phyloP scores from a whole-genome alignment of 2,329 filamentous ascomycete species.

The Escovopsis sp. region DNA sequence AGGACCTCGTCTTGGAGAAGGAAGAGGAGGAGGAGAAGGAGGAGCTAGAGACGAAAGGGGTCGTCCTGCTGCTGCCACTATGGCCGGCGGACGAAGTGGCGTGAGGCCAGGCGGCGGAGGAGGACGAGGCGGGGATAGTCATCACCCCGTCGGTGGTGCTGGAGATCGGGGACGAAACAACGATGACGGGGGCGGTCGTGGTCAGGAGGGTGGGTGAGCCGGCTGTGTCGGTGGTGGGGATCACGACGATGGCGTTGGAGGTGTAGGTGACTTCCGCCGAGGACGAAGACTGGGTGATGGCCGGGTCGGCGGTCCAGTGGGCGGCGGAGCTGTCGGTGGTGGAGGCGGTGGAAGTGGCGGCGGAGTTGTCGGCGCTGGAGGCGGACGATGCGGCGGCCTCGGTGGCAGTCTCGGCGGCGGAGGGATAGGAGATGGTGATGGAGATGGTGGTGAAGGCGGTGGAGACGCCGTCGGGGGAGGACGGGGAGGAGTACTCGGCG shows the following conservation, averaged over 20 bases:
- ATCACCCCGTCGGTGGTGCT: constrained; percentile 2
- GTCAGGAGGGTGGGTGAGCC: constrained; percentile 9
- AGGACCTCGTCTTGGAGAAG: neutral
- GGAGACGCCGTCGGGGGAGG: constrained; percentile 1
- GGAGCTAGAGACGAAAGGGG: constrained; percentile 6
- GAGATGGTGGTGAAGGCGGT: neutral
- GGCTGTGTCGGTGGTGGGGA: constrained; percentile 9
- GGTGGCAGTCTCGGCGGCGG: neutral
- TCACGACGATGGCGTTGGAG: constrained; percentile 9
- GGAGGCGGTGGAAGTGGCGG: neutral
- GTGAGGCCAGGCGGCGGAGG: too few species aligned
- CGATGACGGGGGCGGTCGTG: constrained; percentile 2
- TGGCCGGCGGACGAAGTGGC: too few species aligned
- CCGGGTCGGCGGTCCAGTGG: neutral
- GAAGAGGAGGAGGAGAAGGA: too few species aligned
- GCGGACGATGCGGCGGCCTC: constrained; percentile 1
- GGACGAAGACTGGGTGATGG: neutral
- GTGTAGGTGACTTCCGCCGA: neutral
- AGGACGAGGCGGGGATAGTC: constrained; percentile 6
- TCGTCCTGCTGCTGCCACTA: constrained; percentile 5
- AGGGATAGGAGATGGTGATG: neutral
- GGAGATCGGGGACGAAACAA: constrained; percentile 6
- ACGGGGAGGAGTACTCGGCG: constrained; percentile 4
- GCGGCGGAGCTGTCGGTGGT: neutral
- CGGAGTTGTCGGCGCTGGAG: neutral